Conservation (phyloP, 805 yeast genomes). For the Yarrowia deformans region DNA sequence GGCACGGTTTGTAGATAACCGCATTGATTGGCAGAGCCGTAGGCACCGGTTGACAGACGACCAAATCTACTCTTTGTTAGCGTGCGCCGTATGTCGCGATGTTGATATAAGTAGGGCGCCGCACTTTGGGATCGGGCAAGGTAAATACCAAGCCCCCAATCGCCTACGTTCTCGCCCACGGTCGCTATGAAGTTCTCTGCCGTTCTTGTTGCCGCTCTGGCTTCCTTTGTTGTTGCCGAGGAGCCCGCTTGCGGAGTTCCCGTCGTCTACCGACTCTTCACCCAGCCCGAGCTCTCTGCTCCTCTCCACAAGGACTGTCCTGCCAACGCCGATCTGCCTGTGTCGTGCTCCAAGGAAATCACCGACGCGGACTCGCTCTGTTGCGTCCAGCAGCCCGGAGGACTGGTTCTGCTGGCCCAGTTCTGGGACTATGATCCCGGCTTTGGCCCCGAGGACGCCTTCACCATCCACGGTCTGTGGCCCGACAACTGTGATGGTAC, state of each 20-base stretch:
- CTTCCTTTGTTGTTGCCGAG: slow-evolving; percentile 17
- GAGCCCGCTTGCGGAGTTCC: slow-evolving; percentile 24
- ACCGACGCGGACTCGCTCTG: slow-evolving; percentile 59
- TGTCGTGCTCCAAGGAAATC: slow-evolving; percentile 47
- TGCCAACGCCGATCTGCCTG: slow-evolving; percentile 46
- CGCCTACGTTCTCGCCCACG: background rate
- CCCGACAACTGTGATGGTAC: slow-evolving; percentile 87
- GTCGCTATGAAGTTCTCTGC: slow-evolving; percentile 16
- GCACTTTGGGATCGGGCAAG: slow-evolving; percentile 6
- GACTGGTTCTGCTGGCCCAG: slow-evolving; percentile 82
- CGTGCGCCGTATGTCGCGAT: background rate
- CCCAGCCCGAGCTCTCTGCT: slow-evolving; percentile 27
- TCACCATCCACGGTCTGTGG: slow-evolving; percentile 89
- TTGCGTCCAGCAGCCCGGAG: slow-evolving; percentile 88
- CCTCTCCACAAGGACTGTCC: slow-evolving; percentile 49
- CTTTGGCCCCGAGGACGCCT: slow-evolving; percentile 70
- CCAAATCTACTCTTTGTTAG: slow-evolving; percentile 16
- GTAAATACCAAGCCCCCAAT: background rate
- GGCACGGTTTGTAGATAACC: slow-evolving; percentile 27
- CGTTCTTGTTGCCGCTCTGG: slow-evolving; percentile 1
- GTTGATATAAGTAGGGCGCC: slow-evolving; percentile 12
- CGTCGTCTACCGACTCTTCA: slow-evolving; percentile 20
- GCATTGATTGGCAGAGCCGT: slow-evolving; percentile 24
- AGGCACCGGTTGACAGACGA: slow-evolving; percentile 6
- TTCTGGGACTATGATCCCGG: slow-evolving; percentile 90